Conservation (phyloP, 106 monocot species). For the Dendrobium officinale region DNA sequence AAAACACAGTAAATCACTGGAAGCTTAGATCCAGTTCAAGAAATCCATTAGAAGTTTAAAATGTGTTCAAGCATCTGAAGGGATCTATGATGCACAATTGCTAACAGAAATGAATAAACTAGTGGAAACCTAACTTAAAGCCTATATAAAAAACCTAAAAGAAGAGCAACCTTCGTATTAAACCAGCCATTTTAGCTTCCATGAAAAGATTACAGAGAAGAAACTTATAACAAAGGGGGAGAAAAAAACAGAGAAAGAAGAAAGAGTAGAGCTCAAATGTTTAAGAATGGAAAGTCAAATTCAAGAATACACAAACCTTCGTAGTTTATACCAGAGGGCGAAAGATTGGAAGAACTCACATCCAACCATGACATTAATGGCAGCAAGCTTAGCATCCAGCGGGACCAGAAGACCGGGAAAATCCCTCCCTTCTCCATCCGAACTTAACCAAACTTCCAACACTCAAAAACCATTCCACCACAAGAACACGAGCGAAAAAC, state of each 20-base stretch:
- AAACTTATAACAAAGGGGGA: background rate
- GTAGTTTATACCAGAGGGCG: slow-evolving; percentile 91
- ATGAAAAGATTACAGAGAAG: background rate
- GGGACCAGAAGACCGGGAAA: slow-evolving; percentile 2
- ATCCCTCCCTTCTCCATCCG: slow-evolving; percentile 17
- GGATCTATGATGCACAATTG: no score
- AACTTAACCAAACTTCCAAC: background rate
- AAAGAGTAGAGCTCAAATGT: background rate
- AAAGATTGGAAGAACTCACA: slow-evolving; percentile 52
- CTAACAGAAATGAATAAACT: background rate
- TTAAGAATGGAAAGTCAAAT: background rate
- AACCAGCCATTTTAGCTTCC: background rate
- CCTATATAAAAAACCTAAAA: background rate
- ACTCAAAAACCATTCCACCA: slow-evolving; percentile 2
- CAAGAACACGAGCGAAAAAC: background rate
- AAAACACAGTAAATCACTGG: background rate
- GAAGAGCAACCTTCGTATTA: background rate
- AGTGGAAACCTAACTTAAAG: background rate
- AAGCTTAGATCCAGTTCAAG: background rate
- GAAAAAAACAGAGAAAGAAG: background rate
- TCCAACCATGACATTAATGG: slow-evolving; percentile 20
- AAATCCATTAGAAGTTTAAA: background rate
- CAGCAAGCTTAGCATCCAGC: slow-evolving; percentile 24
- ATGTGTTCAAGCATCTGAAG: background rate
- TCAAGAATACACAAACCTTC: slow-evolving; percentile 50